Evolutionary conservation across 768 basidiomycete species (phyloP).

Genomic region (Mycena crocata): DNA sequence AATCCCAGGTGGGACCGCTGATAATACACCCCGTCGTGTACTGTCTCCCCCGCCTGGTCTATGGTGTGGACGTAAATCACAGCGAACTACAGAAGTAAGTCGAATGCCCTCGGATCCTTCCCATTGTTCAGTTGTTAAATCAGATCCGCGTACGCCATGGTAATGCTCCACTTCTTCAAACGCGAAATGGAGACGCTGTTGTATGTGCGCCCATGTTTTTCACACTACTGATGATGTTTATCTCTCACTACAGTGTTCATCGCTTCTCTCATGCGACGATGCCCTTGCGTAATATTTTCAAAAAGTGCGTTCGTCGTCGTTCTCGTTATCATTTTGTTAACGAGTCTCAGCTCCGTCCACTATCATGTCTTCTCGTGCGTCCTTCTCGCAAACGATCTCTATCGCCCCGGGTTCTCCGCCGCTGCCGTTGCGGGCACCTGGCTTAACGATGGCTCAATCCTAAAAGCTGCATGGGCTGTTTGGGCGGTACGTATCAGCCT

Average conservation of each 20-base stretch:
- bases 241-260: conserved; percentile 74
- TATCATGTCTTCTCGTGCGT: conserved; percentile 89
- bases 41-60: conserved; percentile 75
- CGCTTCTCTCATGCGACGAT: conserved; percentile 96
- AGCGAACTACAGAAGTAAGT: conserved; percentile 80
- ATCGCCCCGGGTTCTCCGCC: conserved; percentile 82
- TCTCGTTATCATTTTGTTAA: too few species aligned
- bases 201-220: conserved; percentile 47
- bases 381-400: conserved; percentile 82
- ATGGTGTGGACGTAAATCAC: conserved; percentile 76
- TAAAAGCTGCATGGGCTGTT: conserved; percentile 72
- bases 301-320: conserved; percentile 75
- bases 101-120: not conserved
- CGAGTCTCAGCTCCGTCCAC: conserved; percentile 76
- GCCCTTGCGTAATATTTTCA: conserved; percentile 87
- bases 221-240: conserved; percentile 6
- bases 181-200: conserved; percentile 94
- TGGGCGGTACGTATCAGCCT: conserved; percentile 74
- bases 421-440: conserved; percentile 72
- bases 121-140: not conserved
- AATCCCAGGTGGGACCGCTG: conserved; percentile 84
- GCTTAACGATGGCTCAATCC: conserved; percentile 68
- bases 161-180: conserved; percentile 90
- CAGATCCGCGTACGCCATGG: conserved; percentile 78
- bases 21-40: conserved; percentile 90